Percentiles rank a stretch among this genome's conserved stretches.
Conservation (phyloP, 495 filamentous ascomycete species). For the Xylaria sp. region DNA sequence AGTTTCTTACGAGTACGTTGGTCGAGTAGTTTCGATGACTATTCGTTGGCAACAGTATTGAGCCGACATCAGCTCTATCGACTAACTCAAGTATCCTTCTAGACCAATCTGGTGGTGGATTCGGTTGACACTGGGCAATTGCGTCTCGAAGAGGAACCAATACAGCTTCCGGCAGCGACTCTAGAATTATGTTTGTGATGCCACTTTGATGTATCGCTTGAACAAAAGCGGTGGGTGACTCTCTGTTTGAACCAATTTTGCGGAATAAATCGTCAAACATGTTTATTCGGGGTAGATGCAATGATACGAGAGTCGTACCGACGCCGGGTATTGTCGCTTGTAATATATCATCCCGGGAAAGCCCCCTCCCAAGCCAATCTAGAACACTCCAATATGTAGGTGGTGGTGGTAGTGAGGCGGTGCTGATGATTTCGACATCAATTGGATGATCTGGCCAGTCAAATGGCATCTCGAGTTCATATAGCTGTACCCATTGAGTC, state of each 20-base stretch:
- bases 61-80: slow-evolving; percentile 79
- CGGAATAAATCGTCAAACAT: slow-evolving; percentile 67
- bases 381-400: slow-evolving; percentile 67
- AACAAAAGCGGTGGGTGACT: slow-evolving; percentile 54
- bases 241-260: slow-evolving; percentile 44
- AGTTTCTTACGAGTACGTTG: slow-evolving; percentile 40
- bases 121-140: slow-evolving; percentile 80
- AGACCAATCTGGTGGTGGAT: slow-evolving; percentile 80
- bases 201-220: slow-evolving; percentile 67
- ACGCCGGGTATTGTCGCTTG: slow-evolving; percentile 36
- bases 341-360: slow-evolving; percentile 43
- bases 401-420: slow-evolving; percentile 49
- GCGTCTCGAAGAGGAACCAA: slow-evolving; percentile 79
- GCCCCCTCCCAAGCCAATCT: slow-evolving; percentile 69
- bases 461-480: slow-evolving; percentile 62
- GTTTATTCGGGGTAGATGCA: slow-evolving; percentile 63
- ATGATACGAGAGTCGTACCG: slow-evolving; percentile 49
- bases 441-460: slow-evolving; percentile 59
- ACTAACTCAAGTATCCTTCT: slow-evolving; percentile 74
- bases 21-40: slow-evolving; percentile 47
- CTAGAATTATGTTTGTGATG: slow-evolving; percentile 64
- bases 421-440: slow-evolving; percentile 33
- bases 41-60: slow-evolving; percentile 61
- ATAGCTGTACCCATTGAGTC: slow-evolving; percentile 74
- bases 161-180: slow-evolving; percentile 84